A percentile compares a stretch with the other conserved stretches of the same genome.
Evolutionary conservation across 2,329 filamentous ascomycete genomes (phyloP).

Genomic region (Clonostachys rosea): DNA sequence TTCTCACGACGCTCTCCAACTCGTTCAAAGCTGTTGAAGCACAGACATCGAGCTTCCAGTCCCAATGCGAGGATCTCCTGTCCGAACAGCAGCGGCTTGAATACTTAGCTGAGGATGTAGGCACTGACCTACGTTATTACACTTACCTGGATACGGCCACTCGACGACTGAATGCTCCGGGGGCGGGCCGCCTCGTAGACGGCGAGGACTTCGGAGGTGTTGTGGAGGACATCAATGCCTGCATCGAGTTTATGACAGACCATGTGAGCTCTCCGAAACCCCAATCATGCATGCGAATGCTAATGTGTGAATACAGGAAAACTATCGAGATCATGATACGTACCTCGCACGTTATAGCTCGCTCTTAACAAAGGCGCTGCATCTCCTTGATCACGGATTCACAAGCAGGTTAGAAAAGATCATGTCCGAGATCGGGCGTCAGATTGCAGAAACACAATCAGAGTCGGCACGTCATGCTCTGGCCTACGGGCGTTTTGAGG

Average conservation of each 20-base stretch:
- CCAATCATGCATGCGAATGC: background rate
- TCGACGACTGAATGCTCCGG: constrained; percentile 84
- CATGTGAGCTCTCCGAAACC: constrained; percentile 53
- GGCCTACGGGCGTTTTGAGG: constrained; percentile 55
- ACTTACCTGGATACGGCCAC: constrained; percentile 89
- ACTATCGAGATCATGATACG: constrained; percentile 80
- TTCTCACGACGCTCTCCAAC: constrained; percentile 74
- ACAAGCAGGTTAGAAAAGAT: constrained; percentile 46
- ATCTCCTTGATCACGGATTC: constrained; percentile 56
- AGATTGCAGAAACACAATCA: constrained; percentile 50
- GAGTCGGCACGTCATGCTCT: constrained; percentile 56
- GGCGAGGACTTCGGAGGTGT: constrained; percentile 84
- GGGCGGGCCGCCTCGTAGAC: constrained; percentile 80
- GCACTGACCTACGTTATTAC: constrained; percentile 91
- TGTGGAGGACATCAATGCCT: constrained; percentile 81
- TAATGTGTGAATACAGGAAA: constrained; percentile 44
- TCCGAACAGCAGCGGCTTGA: constrained; percentile 76
- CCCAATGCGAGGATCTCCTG: constrained; percentile 85
- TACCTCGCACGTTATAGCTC: constrained; percentile 86
- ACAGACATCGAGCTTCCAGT: constrained; percentile 90
- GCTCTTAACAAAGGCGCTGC: constrained; percentile 64
- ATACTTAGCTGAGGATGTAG: constrained; percentile 76
- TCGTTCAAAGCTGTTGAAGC: constrained; percentile 85
- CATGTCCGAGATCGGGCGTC: constrained; percentile 48
- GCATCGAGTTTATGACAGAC: constrained; percentile 85